Evolutionary conservation across 2,329 filamentous ascomycete genomes (phyloP), one percentile per base, ranked within the genome.

Genomic region (Phaeosphaeria sp.): DNA sequence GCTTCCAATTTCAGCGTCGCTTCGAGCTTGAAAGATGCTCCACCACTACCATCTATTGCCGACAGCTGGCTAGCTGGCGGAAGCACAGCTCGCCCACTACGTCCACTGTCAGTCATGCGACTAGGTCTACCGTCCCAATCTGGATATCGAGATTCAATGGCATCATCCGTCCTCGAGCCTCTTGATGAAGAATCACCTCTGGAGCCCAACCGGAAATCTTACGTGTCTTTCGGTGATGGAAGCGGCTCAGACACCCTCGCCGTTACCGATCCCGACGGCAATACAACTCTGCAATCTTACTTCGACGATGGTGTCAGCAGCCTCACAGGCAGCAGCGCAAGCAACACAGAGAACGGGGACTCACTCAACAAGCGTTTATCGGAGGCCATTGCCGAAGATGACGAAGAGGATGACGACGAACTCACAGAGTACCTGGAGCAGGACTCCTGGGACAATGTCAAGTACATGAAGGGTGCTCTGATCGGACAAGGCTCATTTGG

Each of bases 381-480:
- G 56, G 88, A 95, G 71, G 91, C 93, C 33, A 86, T 97, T 40
- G 91, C 90, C 17, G 91, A 96, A 67, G 94, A 98, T 71, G 93
- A 93, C 33, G 94, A 97, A 74, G 95, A 96, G 69, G 88, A 88
- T 6, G 94, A 98, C 69, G 91, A 93, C 72, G 93, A 95, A 68
- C 84, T 98, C 21, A 88, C 90, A 67, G 93, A 93, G 72, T 97
- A 97, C 83, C 84, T 98, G 42, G 89, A 92, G 33, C 92, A 92
- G 63, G 92, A 97, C 74, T 96, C 92, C 8, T 98, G 95, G 88
- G 93, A 96, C 64, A 93, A 97, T 62, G 91, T 94, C 81, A 96
- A 97, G 78, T 99, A 96, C 91, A 98, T 99, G 93, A 97, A 98
- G 82, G 95, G 95, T 73, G 93, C 94, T 30, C 84, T 98, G 62